Conservation (phyloP, 2,329 filamentous ascomycete genomes). For the Geosmithia morbida region DNA sequence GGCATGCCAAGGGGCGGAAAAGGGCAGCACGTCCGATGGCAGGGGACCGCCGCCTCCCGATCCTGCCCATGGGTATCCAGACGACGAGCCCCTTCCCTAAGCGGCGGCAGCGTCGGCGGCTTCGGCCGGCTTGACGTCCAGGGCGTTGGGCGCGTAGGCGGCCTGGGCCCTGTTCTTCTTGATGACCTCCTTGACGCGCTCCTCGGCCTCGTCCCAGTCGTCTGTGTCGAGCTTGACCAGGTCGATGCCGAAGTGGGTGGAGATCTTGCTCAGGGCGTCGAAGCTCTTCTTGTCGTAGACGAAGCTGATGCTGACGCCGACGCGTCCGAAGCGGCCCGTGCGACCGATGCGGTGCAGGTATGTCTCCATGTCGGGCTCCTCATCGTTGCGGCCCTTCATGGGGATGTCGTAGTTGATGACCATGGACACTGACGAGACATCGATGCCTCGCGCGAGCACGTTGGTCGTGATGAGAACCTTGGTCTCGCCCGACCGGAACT, state of each 20-base stretch:
- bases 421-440: slow-evolving; percentile 83
- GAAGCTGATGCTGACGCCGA: slow-evolving; percentile 91
- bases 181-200: slow-evolving; percentile 67
- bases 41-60: not conserved
- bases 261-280: slow-evolving; percentile 66
- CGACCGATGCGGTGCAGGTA: slow-evolving; percentile 97
- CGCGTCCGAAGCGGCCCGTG: slow-evolving; percentile 90
- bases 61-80: not conserved
- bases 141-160: slow-evolving; percentile 32
- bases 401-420: slow-evolving; percentile 94
- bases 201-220: slow-evolving; percentile 86
- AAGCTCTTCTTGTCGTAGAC: slow-evolving; percentile 78
- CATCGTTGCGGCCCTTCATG: slow-evolving; percentile 61
- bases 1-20: too few species aligned
- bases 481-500: slow-evolving; percentile 72
- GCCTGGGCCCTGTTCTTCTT: slow-evolving; percentile 52
- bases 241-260: slow-evolving; percentile 64
- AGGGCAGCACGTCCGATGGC: not conserved
- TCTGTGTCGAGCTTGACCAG: slow-evolving; percentile 68
- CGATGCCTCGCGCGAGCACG: slow-evolving; percentile 88
- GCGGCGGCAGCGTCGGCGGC: not conserved
- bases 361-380: slow-evolving; percentile 81
- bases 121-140: slow-evolving; percentile 11
- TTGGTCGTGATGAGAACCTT: slow-evolving; percentile 98
- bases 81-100: not conserved